Evolutionary conservation across 495 filamentous ascomycete species (phyloP), one percentile per base, ranked within the genome.

Genomic region (Cryomyces antarcticus): DNA sequence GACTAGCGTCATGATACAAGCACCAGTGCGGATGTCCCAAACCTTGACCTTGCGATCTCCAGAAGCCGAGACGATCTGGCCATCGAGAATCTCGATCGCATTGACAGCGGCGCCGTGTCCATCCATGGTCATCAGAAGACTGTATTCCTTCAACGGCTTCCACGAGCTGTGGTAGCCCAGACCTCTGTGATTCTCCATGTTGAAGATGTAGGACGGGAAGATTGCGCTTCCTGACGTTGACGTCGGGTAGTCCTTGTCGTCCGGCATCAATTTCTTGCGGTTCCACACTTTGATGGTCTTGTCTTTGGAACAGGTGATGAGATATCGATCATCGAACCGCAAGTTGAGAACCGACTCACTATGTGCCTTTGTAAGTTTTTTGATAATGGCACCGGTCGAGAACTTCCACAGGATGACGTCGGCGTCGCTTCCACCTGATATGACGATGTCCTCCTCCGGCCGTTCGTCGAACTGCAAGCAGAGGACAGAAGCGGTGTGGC

Each of bases 251-350:
- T 41, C 41, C 13, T 52, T 46, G 33, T 85, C 74, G 10, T 71
- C 74, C 28, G 75, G 69, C 28, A 67, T 62, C 12, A 97, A 64
- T 31, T 77, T 68, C 35, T 61, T 67, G 0, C 92, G 80, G 53
- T 82, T 94, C 75, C 92, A 99, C 7, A 96, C 72, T 52, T 93
- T 95, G 61, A 99, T 89, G 0, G 80, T 76, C 52, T 87, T 87
- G 58, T 99, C 89, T 54, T 96, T 99, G 41, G 86, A 94, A 57
- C 89, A 95, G 1, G 89, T 99, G 6, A 96, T 82, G 17, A 99
- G 67, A 49, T 84, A 92, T 5, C 81, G 73, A 47, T 83, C 73
- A 51, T 94, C 85, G 55, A 96, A 99, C 49, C 80, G 75, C 40
- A 99, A 75, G 54, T 96, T 96, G n/a, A 99, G 62, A 1, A 99